These are phyloP conservation scores for Lactifluus hygrophoroides DNA, from an alignment of 768 basidiomycete genomes.

Conservation along the genomic window DNA sequence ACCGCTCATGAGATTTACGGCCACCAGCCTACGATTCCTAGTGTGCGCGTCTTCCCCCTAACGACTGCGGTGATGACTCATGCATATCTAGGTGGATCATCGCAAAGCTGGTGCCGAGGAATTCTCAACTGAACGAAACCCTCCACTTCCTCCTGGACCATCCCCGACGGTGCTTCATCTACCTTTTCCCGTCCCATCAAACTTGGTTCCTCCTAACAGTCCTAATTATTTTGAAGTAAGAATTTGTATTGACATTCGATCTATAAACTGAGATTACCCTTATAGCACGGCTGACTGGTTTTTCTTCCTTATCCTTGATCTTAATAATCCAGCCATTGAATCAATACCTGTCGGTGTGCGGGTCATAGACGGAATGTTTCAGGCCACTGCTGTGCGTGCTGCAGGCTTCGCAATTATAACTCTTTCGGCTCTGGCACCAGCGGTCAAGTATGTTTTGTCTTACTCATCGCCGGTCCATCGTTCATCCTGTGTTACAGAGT, in stretches of 20 bases:
- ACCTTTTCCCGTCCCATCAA: slow-evolving; percentile 88
- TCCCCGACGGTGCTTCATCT: slow-evolving; percentile 85
- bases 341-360: slow-evolving; percentile 63
- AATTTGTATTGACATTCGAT: not conserved
- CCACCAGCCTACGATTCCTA: slow-evolving; percentile 59
- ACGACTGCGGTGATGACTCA: slow-evolving; percentile 2
- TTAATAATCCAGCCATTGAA: slow-evolving; percentile 64
- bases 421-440: slow-evolving; percentile 71
- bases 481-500: slow-evolving; percentile 42
- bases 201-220: slow-evolving; percentile 83
- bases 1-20: not conserved
- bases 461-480: not conserved
- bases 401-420: slow-evolving; percentile 81
- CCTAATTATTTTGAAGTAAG: slow-evolving; percentile 62
- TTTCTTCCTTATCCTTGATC: slow-evolving; percentile 81
- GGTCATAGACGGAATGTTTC: slow-evolving; percentile 67
- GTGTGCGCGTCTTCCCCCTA: slow-evolving; percentile 48
- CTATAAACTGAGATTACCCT: not conserved
- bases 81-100: slow-evolving; percentile 54
- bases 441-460: slow-evolving; percentile 63
- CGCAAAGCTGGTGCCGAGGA: slow-evolving; percentile 48
- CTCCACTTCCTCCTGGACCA: slow-evolving; percentile 91
- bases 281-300: slow-evolving; percentile 76
- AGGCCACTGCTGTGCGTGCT: slow-evolving; percentile 74
- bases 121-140: slow-evolving; percentile 64